Evolutionary conservation across 768 basidiomycete genomes (phyloP).

Genomic region (Amanita fuliginea): DNA sequence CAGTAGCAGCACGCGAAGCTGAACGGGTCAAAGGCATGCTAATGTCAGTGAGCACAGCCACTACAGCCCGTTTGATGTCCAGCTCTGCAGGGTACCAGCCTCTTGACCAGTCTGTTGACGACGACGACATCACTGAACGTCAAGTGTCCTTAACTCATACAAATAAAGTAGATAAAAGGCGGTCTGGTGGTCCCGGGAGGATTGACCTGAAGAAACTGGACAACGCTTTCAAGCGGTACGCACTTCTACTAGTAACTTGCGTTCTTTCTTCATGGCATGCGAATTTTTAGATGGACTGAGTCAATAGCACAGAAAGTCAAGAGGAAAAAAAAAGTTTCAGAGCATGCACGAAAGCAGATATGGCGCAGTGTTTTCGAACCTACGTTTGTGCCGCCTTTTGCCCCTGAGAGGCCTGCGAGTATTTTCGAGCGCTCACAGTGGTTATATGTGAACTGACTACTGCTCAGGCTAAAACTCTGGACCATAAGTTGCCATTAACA

Average conservation of each 20-base stretch:
- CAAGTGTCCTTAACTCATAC: constrained; percentile 18
- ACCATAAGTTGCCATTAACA: constrained; percentile 70
- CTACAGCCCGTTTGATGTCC: constrained; percentile 12
- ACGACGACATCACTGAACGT: constrained; percentile 13
- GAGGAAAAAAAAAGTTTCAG: constrained; percentile 65
- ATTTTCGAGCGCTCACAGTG: constrained; percentile 4
- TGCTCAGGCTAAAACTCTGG: constrained; percentile 64
- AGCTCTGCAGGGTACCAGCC: constrained; percentile 38
- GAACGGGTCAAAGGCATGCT: not conserved
- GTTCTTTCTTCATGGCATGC: not conserved
- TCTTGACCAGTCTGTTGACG: constrained; percentile 27
- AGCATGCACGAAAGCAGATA: constrained; percentile 59
- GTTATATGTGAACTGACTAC: constrained; percentile 1
- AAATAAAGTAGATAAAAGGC: constrained; percentile 9
- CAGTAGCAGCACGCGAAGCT: not conserved
- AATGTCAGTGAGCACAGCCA: not conserved
- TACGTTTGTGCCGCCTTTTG: constrained; percentile 24
- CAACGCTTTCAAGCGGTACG: constrained; percentile 70
- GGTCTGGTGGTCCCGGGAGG: constrained; percentile 40
- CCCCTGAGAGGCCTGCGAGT: constrained; percentile 27
- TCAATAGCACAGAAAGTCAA: constrained; percentile 81
- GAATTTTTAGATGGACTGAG: constrained; percentile 62
- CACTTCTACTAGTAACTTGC: not conserved
- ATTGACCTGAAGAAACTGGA: constrained; percentile 77
- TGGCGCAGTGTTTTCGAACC: constrained; percentile 78